A percentile compares a stretch with the other conserved stretches of the same genome.
phyloP scores from a whole-genome alignment of 805 yeast species.

The Tetrapisispora fleetii region DNA sequence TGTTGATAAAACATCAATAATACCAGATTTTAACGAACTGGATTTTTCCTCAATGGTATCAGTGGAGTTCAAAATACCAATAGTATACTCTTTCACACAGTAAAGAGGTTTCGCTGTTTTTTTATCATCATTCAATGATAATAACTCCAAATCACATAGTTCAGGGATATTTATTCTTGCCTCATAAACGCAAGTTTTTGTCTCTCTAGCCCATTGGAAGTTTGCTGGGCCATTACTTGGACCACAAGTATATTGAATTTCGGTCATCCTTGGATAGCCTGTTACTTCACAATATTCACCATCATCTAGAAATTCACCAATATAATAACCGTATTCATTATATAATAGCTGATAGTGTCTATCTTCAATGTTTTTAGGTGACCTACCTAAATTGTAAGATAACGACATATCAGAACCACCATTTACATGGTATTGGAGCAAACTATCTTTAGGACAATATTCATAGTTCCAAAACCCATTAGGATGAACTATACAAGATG shows the following conservation, averaged over 20 bases:
- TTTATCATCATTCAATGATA: conserved; percentile 19
- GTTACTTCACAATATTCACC: conserved; percentile 59
- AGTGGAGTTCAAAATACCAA: neutral
- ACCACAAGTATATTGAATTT: conserved; percentile 48
- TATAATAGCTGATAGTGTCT: conserved; percentile 25
- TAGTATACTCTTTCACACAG: conserved; percentile 7
- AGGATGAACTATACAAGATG: conserved; percentile 18
- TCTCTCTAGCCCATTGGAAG: conserved; percentile 38
- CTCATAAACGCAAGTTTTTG: conserved; percentile 48
- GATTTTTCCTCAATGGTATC: neutral
- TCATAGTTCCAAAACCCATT: conserved; percentile 48
- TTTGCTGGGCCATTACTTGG: conserved; percentile 17
- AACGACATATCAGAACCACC: conserved; percentile 4
- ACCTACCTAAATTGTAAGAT: conserved; percentile 16
- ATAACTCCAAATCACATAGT: conserved; percentile 35
- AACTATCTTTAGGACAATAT: conserved; percentile 38
- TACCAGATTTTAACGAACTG: neutral
- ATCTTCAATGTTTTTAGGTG: conserved; percentile 14
- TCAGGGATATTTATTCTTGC: conserved; percentile 41
- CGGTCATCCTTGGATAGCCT: conserved; percentile 40
- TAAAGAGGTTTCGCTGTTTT: conserved; percentile 11
- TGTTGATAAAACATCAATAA: conserved; percentile 11
- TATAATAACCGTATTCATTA: conserved; percentile 28
- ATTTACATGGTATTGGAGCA: conserved; percentile 38
- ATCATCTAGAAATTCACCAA: conserved; percentile 30